Base-by-base conservation (phyloP, 305 asterid genomes). In the Plantago coronopus region DNA sequence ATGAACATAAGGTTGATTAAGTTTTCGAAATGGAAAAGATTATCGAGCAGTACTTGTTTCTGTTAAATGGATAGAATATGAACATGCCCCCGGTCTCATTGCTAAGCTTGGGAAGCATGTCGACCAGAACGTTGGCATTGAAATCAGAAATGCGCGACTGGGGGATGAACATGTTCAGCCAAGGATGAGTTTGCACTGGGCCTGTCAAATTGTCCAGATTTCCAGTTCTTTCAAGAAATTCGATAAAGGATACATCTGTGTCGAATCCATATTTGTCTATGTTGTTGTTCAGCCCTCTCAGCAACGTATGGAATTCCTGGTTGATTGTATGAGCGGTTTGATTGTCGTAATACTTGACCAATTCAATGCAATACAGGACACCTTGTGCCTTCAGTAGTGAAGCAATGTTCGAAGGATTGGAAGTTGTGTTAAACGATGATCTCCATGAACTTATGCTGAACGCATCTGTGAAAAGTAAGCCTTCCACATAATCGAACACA, bases 91-190 rank as follows among this genome's bases (percentile, higher is more conserved):
- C 47, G 6, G 79, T 53, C 16, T 59, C 59, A 59, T 74, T 79
- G 7, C 34, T 27, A 47, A 74, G 69, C 22, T 17, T 72, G 4
- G 81, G 82, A 13, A 88, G 25, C 38, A 81, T 83, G 54, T 74
- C 63, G 51, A 72, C 78, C 21, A 86, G 67, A 27, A 79, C 84
- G 17, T 69, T 81, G 15, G 48, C 72, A 60, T 86, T 79, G 67
- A 88, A 79, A 13, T 86, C 82, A 19, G 13, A 14, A 10, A 88
- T 79, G 13, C 69, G 5, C 0, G 89, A 82, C 61, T 76, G 86
- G 23, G 94, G 95, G 17, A 86, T 70, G 70, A 82, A 80, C 17
- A 86, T 78, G 57, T 86, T 80, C 0, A 86, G 83, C 95, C 95
- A 88, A 44, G 95, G 95, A 69, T 88, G 94, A 43, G 87, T 68